These are phyloP conservation scores for Phytophthora parvispora DNA, from an alignment of 352 stramenopile genomes.

Conservation along the genomic window DNA sequence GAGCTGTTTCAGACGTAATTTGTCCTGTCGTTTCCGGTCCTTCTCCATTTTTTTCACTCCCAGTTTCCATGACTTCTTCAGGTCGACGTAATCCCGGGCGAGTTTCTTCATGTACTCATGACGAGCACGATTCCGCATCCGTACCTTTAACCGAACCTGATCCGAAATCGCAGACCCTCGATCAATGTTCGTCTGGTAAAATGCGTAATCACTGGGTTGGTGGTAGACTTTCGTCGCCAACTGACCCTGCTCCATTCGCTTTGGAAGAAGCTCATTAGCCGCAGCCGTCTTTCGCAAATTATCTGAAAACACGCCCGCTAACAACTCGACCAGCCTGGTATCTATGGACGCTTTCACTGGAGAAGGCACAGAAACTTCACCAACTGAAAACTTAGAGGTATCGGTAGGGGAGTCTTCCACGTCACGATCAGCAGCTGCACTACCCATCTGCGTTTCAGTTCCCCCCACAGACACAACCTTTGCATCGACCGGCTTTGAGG, in stretches of 20 bases:
- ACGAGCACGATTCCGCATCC: slow-evolving; percentile 69
- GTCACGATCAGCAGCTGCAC: background rate
- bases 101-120: slow-evolving; percentile 78
- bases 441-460: slow-evolving; percentile 3
- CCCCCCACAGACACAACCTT: slow-evolving; percentile 38
- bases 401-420: slow-evolving; percentile 3
- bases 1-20: slow-evolving; percentile 80
- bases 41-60: slow-evolving; percentile 91
- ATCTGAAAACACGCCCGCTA: slow-evolving; percentile 71
- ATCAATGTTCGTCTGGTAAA: slow-evolving; percentile 82
- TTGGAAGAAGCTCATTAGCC: slow-evolving; percentile 72
- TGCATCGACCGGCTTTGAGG: slow-evolving; percentile 40
- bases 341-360: slow-evolving; percentile 73
- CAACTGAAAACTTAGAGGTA: slow-evolving; percentile 1
- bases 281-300: slow-evolving; percentile 59
- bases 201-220: slow-evolving; percentile 77
- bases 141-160: slow-evolving; percentile 72
- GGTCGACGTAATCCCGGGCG: slow-evolving; percentile 81
- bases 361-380: slow-evolving; percentile 7
- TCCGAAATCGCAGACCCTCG: slow-evolving; percentile 53
- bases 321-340: slow-evolving; percentile 64
- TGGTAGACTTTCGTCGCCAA: slow-evolving; percentile 75
- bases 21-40: slow-evolving; percentile 88
- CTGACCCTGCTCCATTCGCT: slow-evolving; percentile 54
- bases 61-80: slow-evolving; percentile 87